A percentile compares a stretch with the other conserved stretches of the same genome.
Evolutionary conservation across 345 rosid species (phyloP).

Genomic region (Bretschneidera sinensis): DNA sequence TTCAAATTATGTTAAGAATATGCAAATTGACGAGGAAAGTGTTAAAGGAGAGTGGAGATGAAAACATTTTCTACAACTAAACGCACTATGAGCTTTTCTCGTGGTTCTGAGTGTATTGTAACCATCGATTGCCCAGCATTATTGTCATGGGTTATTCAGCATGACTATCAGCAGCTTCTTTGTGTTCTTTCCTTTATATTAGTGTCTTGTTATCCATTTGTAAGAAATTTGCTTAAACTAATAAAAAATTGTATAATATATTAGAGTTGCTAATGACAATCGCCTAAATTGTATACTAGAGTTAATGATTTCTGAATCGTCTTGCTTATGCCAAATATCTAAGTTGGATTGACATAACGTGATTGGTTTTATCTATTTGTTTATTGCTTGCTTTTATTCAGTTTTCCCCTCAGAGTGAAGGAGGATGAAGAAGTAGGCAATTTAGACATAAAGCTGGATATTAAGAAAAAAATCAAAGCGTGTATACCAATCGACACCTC

Average conservation of each 20-base stretch:
- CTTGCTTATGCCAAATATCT: background rate
- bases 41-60: too few species aligned
- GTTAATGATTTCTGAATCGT: background rate
- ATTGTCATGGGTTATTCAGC: too few species aligned
- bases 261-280: background rate
- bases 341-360: background rate
- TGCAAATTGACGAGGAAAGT: too few species aligned
- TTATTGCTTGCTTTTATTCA: constrained; percentile 10
- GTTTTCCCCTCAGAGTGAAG: constrained; percentile 71
- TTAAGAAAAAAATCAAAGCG: constrained; percentile 63
- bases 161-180: too few species aligned
- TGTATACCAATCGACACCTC: constrained; percentile 59
- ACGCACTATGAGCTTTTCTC: too few species aligned
- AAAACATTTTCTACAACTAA: too few species aligned
- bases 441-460: constrained; percentile 54
- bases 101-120: too few species aligned
- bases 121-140: too few species aligned
- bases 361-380: background rate
- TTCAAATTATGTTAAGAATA: too few species aligned
- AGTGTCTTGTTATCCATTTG: too few species aligned
- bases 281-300: background rate
- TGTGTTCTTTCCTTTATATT: too few species aligned
- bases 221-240: background rate
- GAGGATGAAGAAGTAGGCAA: constrained; percentile 84
- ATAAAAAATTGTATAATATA: too few species aligned